Base-by-base conservation (phyloP, 257 asterid species). In the Eucommia ulmoides region DNA sequence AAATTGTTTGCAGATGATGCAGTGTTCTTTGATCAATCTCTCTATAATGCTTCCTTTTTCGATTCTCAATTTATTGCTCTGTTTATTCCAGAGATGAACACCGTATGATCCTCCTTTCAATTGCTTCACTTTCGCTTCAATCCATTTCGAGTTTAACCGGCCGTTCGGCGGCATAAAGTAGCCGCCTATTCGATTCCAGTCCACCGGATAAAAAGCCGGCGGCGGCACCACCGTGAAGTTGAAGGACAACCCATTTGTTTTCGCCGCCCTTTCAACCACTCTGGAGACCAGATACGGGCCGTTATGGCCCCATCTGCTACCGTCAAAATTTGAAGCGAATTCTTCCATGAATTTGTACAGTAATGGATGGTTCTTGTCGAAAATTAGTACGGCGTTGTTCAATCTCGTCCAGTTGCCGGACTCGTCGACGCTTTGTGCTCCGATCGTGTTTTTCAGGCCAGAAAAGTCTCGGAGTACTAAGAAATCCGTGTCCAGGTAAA, bases 261-360 rank as follows among this genome's bases (percentile, higher is more conserved):
- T 53, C 0, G 20, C 60, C 22, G 68, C 52, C 24, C 64, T 60
- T 0, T 63, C 45, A 19, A 77, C 82, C 49, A 86, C 94, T 24
- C 96, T 78, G 41, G 89, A 75, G 19, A 86, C 80, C 19, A 86
- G 49, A 38, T 80, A 80, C 3, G 89, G 93, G 1, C 96, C 96
- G 59, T 86, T 86, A 46, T 86, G 75, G 17, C 94, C 93, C 91
- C 91, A 79, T 24, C 1, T 75, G 19, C 71, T 79, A 56, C 93
- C 95, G 73, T 85, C 72, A 72, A 78, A 86, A 24, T 55, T 62
- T 0, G 14, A 19, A 21, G 75, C 76, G 59, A 83, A 86, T 70
- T 83, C 96, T 60, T 80, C 82, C 58, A 83, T 53, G 64, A 86
- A 86, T 58, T 62, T 69, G 53, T 67, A 49, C 10, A 82, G 20